Conservation (phyloP, 345 rosid species). For the Euphorbia peplus region DNA sequence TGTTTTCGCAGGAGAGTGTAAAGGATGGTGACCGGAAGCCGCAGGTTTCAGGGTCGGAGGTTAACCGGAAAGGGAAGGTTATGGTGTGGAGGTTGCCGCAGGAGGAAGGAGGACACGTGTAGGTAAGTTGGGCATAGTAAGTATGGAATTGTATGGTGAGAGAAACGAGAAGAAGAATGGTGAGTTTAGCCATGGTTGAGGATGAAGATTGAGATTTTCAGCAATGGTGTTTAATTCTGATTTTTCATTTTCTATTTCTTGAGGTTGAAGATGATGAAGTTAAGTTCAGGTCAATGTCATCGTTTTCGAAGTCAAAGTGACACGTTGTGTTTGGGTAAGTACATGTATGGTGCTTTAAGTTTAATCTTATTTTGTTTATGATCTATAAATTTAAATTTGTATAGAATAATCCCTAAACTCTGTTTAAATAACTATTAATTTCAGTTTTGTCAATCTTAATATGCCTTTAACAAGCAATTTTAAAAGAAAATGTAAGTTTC, state of each 20-base stretch:
- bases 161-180: background rate
- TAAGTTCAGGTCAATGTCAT: background rate
- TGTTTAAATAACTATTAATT: too few species aligned
- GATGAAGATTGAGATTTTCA: background rate
- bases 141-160: background rate
- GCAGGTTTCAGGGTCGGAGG: constrained; percentile 20
- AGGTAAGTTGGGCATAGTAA: background rate
- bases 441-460: too few species aligned
- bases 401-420: too few species aligned
- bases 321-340: too few species aligned
- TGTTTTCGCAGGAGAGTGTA: constrained; percentile 26
- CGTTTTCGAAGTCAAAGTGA: too few species aligned
- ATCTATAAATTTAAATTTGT: too few species aligned
- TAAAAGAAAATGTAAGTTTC: too few species aligned
- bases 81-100: constrained; percentile 31
- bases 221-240: background rate
- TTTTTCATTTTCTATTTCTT: background rate
- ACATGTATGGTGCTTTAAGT: too few species aligned
- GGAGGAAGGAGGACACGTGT: constrained; percentile 14
- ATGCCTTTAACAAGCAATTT: too few species aligned
- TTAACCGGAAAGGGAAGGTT: constrained; percentile 29
- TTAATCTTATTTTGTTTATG: too few species aligned
- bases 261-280: too few species aligned
- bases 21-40: background rate
- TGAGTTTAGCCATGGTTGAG: background rate